Evolutionary conservation across 306 rosid genomes (phyloP).

Genomic region (Leucaena leucocephala): DNA sequence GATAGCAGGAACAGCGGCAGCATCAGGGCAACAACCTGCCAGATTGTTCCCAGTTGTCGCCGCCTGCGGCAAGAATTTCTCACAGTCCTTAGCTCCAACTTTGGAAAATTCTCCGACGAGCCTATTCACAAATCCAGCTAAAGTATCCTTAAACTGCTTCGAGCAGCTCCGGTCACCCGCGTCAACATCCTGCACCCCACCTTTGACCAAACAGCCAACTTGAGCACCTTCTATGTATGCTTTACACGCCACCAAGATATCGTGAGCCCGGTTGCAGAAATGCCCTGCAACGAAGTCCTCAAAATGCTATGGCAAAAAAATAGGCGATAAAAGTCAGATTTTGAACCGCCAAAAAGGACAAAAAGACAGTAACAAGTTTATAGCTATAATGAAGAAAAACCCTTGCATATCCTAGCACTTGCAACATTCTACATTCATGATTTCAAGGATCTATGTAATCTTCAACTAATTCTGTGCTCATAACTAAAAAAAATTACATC

Average conservation of each 20-base stretch:
- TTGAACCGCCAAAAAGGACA: constrained; percentile 9
- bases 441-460: constrained; percentile 3
- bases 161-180: constrained; percentile 81
- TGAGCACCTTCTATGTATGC: constrained; percentile 86
- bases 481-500: not conserved
- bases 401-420: constrained; percentile 10
- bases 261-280: constrained; percentile 66
- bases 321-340: constrained; percentile 19
- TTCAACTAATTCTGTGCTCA: not conserved
- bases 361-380: not conserved
- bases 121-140: constrained; percentile 39
- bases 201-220: constrained; percentile 81
- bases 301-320: constrained; percentile 62
- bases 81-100: constrained; percentile 68
- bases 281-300: constrained; percentile 77
- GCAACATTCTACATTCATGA: constrained; percentile 18
- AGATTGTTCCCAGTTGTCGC: constrained; percentile 25
- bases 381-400: constrained; percentile 16
- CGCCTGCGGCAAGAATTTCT: constrained; percentile 47
- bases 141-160: constrained; percentile 45
- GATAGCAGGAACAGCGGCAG: constrained; percentile 42
- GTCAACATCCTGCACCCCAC: constrained; percentile 82
- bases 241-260: constrained; percentile 75
- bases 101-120: constrained; percentile 53
- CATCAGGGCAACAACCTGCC: constrained; percentile 25